These are phyloP conservation scores for Telopea speciosissima DNA, from an alignment of 177 flowering plant species.

Conservation along the genomic window DNA sequence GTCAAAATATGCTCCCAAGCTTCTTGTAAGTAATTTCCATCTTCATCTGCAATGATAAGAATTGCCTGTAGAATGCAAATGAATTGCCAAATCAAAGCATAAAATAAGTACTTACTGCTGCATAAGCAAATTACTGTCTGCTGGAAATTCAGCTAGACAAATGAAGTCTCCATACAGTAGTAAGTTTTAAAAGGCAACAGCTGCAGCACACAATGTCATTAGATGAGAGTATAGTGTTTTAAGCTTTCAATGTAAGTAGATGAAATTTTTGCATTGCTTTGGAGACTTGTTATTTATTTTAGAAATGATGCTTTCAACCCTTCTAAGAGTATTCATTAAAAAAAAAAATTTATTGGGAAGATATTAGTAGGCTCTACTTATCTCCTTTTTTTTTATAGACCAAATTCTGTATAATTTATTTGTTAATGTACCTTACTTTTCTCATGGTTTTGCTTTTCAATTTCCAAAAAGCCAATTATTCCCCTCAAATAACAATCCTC, in stretches of 20 bases:
- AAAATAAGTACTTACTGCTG: slow-evolving; percentile 1
- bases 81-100: slow-evolving; percentile 12
- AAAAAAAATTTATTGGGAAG: no score
- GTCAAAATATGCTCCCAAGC: slow-evolving; percentile 99
- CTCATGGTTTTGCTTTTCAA: no score
- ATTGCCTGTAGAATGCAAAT: slow-evolving; percentile 54
- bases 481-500: no score
- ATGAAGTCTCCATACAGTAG: neutral
- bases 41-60: slow-evolving; percentile 65
- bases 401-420: no score
- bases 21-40: slow-evolving; percentile 95
- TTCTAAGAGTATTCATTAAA: no score
- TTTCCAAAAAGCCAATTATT: no score
- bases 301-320: no score
- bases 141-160: neutral
- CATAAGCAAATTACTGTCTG: neutral
- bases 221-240: neutral
- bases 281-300: no score
- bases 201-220: neutral
- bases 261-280: no score
- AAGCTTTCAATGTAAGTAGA: neutral
- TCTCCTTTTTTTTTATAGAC: no score
- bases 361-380: no score
- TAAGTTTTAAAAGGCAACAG: neutral
- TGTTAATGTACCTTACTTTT: no score